Base-by-base conservation (phyloP, 169 alveolate genomes). In the Theileria orientalis region DNA sequence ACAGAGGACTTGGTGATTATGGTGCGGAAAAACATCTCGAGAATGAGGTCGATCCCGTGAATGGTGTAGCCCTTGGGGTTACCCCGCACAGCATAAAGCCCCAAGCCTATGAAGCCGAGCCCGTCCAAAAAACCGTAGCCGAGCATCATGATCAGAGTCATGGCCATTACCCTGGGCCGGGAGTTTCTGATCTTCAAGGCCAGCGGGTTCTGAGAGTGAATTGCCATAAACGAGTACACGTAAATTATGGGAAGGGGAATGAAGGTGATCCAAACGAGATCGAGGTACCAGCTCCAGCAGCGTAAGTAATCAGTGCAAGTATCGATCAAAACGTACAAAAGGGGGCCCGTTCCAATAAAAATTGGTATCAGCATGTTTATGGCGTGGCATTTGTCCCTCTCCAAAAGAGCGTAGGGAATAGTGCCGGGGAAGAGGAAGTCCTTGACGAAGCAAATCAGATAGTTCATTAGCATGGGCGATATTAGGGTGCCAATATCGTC, bases 381-480 rank as follows among this genome's bases (percentile, higher is more conserved):
- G 14, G 72, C 40, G 41, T 63, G 75, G 35, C 72, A 67, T 23
- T 23, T 21, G 27, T 40, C 69, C 73, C 85, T 30, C 23, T 67
- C 79, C 13, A 76, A 47, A 13, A 76, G 47, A 9, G 78, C 25
- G 37, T 76, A 76, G 19, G 85, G 85, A n/a, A 76, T 16, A 13
- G 63, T 59, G 16, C 85, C 73, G 16, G 85, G 85, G 2, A 13
- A 32, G 40, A 51, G 63, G 40, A 68, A 42, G 16, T 25, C 41
- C 64, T 49, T 67, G 33, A 57, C 32, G 21, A 74, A 57, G n/a
- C n/a, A n/a, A n/a, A n/a, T n/a, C n/a, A n/a, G n/a, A n/a, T n/a
- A n/a, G n/a, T n/a, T n/a, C n/a, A n/a, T n/a, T n/a, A n/a, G n/a
- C n/a, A n/a, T n/a, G n/a, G n/a, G n/a, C n/a, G n/a, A n/a, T n/a